phyloP scores from a whole-genome alignment of 2,329 filamentous ascomycete species.

The Dryadomyces quercus-mongolicae region DNA sequence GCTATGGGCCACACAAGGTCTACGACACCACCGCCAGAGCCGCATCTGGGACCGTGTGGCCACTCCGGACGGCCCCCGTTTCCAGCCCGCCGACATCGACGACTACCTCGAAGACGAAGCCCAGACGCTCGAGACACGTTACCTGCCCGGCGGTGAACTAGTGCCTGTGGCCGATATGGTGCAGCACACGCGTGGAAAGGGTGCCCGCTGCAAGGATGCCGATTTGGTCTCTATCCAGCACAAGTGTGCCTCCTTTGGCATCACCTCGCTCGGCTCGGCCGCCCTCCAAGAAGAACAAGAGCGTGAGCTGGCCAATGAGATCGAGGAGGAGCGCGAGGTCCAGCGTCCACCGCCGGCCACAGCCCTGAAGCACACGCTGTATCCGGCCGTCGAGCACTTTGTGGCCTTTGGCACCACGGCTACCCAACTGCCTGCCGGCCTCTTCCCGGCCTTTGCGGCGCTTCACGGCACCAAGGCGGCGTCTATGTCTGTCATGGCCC shows the following conservation, averaged over 20 bases:
- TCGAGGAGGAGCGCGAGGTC: slow-evolving; percentile 45
- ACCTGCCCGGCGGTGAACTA: slow-evolving; percentile 23
- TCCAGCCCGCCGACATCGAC: slow-evolving; percentile 20
- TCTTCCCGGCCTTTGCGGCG: not conserved
- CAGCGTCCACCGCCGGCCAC: slow-evolving; percentile 30
- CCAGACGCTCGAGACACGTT: slow-evolving; percentile 37
- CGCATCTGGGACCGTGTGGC: slow-evolving; percentile 19
- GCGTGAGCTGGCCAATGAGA: slow-evolving; percentile 52
- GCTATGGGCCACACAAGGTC: slow-evolving; percentile 50
- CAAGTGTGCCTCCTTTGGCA: slow-evolving; percentile 18
- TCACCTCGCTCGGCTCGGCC: slow-evolving; percentile 21
- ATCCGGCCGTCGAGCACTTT: slow-evolving; percentile 29
- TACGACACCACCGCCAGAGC: slow-evolving; percentile 31
- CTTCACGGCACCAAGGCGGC: not conserved
- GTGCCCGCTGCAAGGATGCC: too few species aligned
- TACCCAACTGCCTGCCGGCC: too few species aligned
- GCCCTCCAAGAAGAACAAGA: slow-evolving; percentile 55
- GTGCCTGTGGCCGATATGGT: not conserved
- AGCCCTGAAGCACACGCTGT: slow-evolving; percentile 28
- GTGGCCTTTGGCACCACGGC: slow-evolving; percentile 24
- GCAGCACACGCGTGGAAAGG: too few species aligned
- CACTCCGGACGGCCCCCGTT: not conserved
- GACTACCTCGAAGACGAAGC: slow-evolving; percentile 41
- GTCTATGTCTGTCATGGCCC: not conserved
- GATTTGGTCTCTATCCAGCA: slow-evolving; percentile 13